Base-by-base conservation (phyloP, 1,139 yeast genomes). In the Geotrichum fermentans region DNA sequence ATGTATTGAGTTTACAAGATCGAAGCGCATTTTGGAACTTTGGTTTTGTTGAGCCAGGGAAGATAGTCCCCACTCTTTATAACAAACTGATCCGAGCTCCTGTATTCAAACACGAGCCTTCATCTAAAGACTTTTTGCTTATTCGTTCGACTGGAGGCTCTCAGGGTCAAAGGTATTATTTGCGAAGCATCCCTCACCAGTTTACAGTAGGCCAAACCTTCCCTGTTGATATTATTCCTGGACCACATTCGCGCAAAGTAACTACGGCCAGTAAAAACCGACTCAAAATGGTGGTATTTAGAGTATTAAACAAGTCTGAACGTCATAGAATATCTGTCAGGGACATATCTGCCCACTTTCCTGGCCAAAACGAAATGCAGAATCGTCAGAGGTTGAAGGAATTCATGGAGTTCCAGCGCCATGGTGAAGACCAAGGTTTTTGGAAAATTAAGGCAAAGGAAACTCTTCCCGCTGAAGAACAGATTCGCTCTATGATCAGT, bases 11-110 rank as follows among this genome's bases (percentile, higher is more conserved):
- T 17, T 88, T 87, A 1, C 96, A 89, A 62, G 99, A 94, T 66
- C 77, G 95, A 58, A 86, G 96, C 10, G 97, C 99, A 13, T 94
- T 92, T 64, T 94, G 98, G 98, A 92, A 90, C 64, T 94, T 89
- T 71, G 99, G 99, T 1, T 86, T 85, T 67, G 97, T 94, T n/a
- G 96, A 89, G 46, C 87, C 92, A 2, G 99, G 98, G 2, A 88
- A 84, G 58, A 80, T 88, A 52, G 97, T 90, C 1, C 97, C 97
- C 0, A 86, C 98, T 0, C 69, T 92, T 48, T 94, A 94, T 69
- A 94, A 92, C 64, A 85, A 89, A 58, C 82, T 94, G 84, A 69
- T 84, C 4, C 73, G 98, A 55, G 97, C 99, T 0, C 98, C 99
- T 0, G 78, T 92, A 2, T 92, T 88, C 70, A 82, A 82, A 61